phyloP scores from a whole-genome alignment of 306 rosid genomes.

The Dalbergia cultrata region DNA sequence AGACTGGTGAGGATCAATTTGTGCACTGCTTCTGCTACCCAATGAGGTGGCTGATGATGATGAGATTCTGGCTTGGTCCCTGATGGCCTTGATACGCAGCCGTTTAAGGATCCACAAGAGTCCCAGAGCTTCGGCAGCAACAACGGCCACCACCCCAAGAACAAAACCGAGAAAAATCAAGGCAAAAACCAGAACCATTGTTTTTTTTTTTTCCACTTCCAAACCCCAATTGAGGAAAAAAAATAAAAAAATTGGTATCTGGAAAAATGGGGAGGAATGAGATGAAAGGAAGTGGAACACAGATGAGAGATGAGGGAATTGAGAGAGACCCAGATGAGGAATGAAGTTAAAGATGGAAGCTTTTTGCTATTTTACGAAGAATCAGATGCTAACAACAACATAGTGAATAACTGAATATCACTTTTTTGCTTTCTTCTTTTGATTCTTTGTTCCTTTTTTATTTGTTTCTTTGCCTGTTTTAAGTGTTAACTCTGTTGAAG shows the following conservation, averaged over 20 bases:
- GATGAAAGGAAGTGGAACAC: not conserved
- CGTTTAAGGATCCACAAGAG: slow-evolving; percentile 58
- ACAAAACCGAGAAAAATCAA: slow-evolving; percentile 69
- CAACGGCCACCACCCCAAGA: slow-evolving; percentile 68
- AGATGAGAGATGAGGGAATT: not conserved
- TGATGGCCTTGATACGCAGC: slow-evolving; percentile 53
- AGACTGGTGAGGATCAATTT: slow-evolving; percentile 60
- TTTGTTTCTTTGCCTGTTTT: not conserved
- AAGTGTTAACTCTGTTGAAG: not conserved
- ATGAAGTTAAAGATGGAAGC: slow-evolving; percentile 14
- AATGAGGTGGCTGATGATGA: slow-evolving; percentile 36
- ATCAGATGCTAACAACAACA: not conserved
- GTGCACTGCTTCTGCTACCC: not conserved
- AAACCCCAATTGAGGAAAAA: not conserved
- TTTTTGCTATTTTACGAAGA: not conserved
- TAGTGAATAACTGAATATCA: not conserved
- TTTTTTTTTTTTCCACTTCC: too few relatives aligned
- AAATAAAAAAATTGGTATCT: not conserved
- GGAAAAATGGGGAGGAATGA: slow-evolving; percentile 1
- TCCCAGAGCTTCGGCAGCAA: slow-evolving; percentile 66
- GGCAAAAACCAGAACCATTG: slow-evolving; percentile 50
- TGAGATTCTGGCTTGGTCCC: slow-evolving; percentile 47
- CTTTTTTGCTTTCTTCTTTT: not conserved
- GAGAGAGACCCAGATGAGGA: slow-evolving; percentile 36
- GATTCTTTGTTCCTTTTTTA: not conserved